Conservation (phyloP, 148 eudicot genomes). For the Suaeda aralocaspica region DNA sequence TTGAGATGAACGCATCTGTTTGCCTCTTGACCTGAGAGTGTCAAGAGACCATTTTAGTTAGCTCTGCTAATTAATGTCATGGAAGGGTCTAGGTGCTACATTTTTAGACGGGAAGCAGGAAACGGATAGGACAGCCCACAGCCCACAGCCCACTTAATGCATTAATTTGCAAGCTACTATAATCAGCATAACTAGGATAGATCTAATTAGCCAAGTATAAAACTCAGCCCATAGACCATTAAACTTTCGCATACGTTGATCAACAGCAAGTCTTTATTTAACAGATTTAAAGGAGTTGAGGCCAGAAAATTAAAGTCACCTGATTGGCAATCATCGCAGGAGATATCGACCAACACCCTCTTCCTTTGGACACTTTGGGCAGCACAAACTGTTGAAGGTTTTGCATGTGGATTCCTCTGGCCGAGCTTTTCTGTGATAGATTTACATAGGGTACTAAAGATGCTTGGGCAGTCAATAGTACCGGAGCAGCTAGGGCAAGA, state of each 20-base stretch:
- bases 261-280: too few species aligned
- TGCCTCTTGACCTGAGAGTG: constrained; percentile 71
- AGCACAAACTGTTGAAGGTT: constrained; percentile 59
- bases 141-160: background rate
- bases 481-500: constrained; percentile 74
- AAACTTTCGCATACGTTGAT: background rate
- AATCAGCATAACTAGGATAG: background rate
- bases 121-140: background rate
- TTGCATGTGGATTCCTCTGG: constrained; percentile 20
- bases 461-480: background rate
- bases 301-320: constrained; percentile 35
- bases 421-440: background rate
- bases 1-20: constrained; percentile 64
- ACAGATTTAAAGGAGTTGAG: background rate
- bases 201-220: too few species aligned
- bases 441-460: background rate
- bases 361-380: constrained; percentile 78
- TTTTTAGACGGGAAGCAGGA: background rate
- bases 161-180: background rate
- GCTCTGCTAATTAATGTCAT: background rate
- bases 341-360: constrained; percentile 60
- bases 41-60: constrained; percentile 6
- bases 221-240: background rate
- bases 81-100: background rate
- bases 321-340: constrained; percentile 78